Conservation (phyloP, 306 rosid species). For the Astragalus membranaceus region DNA sequence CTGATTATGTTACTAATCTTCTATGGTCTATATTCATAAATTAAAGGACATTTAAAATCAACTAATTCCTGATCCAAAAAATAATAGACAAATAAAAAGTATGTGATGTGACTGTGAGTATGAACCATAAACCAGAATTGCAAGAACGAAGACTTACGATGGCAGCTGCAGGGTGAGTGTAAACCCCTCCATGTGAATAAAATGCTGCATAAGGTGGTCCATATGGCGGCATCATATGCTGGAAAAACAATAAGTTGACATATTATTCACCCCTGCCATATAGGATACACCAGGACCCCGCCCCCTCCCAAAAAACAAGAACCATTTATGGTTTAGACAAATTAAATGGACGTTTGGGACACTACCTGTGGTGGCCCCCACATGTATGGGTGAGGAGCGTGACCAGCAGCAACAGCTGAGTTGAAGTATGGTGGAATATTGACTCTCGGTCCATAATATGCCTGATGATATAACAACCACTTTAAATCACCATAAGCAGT, state of each 20-base stretch:
- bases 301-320: not conserved
- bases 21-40: not conserved
- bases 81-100: not conserved
- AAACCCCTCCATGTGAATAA: constrained; percentile 79
- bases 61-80: constrained; percentile 1
- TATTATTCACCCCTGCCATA: constrained; percentile 3
- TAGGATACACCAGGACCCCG: not conserved
- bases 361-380: constrained; percentile 97
- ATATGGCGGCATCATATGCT: constrained; percentile 89
- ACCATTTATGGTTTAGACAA: not conserved
- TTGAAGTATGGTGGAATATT: constrained; percentile 76
- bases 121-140: not conserved
- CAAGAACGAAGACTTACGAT: constrained; percentile 47
- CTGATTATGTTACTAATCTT: not conserved
- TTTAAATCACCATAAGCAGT: constrained; percentile 14
- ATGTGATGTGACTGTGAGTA: too few species aligned
- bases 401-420: constrained; percentile 69
- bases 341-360: constrained; percentile 1
- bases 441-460: constrained; percentile 90
- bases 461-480: constrained; percentile 36
- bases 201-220: constrained; percentile 85
- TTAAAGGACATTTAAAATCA: not conserved
- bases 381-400: constrained; percentile 87
- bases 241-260: constrained; percentile 31
- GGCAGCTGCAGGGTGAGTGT: constrained; percentile 68